phyloP scores from a whole-genome alignment of 495 filamentous ascomycete genomes.

The Penicillium longicatenatum region DNA sequence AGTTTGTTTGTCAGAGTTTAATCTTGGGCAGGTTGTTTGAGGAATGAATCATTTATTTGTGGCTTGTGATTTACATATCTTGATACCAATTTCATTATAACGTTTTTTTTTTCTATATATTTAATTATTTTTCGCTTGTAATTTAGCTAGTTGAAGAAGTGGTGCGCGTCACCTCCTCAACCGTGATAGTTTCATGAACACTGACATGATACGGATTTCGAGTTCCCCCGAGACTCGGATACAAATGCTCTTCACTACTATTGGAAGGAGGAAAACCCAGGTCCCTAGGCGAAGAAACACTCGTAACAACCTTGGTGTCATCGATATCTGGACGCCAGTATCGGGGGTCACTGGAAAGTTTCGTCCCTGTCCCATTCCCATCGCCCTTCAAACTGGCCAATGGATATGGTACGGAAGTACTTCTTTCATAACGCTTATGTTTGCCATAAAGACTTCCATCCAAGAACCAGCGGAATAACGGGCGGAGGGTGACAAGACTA shows the following conservation, averaged over 20 bases:
- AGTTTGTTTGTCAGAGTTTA: slow-evolving; percentile 89
- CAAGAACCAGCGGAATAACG: slow-evolving; percentile 34
- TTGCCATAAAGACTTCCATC: slow-evolving; percentile 10
- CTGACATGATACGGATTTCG: not conserved
- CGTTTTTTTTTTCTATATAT: not conserved
- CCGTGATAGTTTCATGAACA: slow-evolving; percentile 7
- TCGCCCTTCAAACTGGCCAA: slow-evolving; percentile 4
- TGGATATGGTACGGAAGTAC: slow-evolving; percentile 1
- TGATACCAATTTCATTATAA: slow-evolving; percentile 29
- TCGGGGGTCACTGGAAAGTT: slow-evolving; percentile 3
- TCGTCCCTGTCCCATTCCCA: not conserved
- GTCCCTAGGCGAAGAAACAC: slow-evolving; percentile 4
- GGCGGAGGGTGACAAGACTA: slow-evolving; percentile 42
- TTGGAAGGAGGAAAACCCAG: not conserved
- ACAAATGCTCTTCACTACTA: slow-evolving; percentile 19
- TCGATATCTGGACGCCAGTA: slow-evolving; percentile 21
- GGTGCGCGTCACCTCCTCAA: not conserved
- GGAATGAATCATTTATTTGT: slow-evolving; percentile 37
- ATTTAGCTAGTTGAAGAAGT: not conserved
- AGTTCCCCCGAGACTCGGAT: not conserved
- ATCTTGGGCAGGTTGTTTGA: slow-evolving; percentile 81
- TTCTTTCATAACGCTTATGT: not conserved
- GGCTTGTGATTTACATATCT: slow-evolving; percentile 5
- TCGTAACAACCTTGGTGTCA: slow-evolving; percentile 10
- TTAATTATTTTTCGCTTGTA: not conserved